Evolutionary conservation across 2,329 filamentous ascomycete species (phyloP).

Genomic region (Dactylellina sp.): DNA sequence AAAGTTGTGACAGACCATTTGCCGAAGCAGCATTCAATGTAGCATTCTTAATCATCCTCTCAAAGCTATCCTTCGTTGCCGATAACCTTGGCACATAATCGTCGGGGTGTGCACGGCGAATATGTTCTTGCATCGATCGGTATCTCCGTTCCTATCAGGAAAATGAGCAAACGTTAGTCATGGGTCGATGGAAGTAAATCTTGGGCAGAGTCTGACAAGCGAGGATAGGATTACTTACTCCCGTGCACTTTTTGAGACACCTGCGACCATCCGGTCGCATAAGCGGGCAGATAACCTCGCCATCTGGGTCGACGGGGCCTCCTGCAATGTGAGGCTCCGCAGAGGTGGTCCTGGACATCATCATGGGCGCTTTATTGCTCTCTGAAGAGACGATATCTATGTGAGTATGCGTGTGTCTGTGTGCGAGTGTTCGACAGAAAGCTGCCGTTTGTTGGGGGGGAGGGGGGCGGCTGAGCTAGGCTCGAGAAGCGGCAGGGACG

Average conservation of each 20-base stretch:
- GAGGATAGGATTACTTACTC: constrained; percentile 75
- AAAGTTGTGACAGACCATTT: constrained; percentile 20
- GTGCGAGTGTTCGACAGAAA: constrained; percentile 26
- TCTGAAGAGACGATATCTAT: constrained; percentile 15
- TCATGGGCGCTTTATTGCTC: constrained; percentile 24
- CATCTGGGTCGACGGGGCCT: constrained; percentile 57
- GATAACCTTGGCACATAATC: constrained; percentile 98
- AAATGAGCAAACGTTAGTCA: constrained; percentile 29
- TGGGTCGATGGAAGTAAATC: constrained; percentile 10
- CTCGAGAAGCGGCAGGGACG: constrained; percentile 48
- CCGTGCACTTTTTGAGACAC: constrained; percentile 96
- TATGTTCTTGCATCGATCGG: constrained; percentile 99
- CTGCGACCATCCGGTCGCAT: constrained; percentile 95
- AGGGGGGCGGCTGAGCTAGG: constrained; percentile 53
- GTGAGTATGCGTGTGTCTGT: constrained; percentile 22
- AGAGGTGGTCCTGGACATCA: constrained; percentile 55
- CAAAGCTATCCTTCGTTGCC: constrained; percentile 95
- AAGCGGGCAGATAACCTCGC: constrained; percentile 93
- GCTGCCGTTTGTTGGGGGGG: constrained; percentile 1
- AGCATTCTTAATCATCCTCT: constrained; percentile 76
- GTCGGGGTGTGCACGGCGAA: constrained; percentile 94
- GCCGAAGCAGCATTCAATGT: constrained; percentile 13
- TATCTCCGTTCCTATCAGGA: constrained; percentile 67
- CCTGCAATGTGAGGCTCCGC: constrained; percentile 57
- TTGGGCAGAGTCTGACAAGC: background rate